phyloP scores from a whole-genome alignment of 352 stramenopile species.

The Pelagophyceae sp. region DNA sequence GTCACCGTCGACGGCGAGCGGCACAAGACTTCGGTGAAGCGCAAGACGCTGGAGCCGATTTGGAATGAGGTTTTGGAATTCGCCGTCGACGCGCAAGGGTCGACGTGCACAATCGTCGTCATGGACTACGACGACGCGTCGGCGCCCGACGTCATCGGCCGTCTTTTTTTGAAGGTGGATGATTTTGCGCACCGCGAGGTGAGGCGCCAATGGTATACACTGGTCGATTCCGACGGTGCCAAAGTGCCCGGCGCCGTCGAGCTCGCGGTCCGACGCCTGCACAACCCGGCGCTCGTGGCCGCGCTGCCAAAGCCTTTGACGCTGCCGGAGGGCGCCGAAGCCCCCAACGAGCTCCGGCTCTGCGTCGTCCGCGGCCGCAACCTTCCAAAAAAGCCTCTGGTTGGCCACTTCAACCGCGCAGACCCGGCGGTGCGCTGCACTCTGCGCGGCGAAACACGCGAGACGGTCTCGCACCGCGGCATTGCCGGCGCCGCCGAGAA shows the following conservation, averaged over 20 bases:
- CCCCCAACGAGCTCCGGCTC: not conserved
- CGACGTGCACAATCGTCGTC: not conserved
- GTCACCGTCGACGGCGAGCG: not conserved
- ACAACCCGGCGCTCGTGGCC: not conserved
- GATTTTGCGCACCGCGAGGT: not conserved
- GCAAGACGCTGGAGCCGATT: not conserved
- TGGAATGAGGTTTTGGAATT: not conserved
- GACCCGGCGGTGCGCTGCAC: not conserved
- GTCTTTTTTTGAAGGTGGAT: not conserved
- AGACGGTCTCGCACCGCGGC: not conserved
- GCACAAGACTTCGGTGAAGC: not conserved
- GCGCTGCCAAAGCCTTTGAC: not conserved
- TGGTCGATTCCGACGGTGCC: not conserved
- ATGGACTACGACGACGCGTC: not conserved
- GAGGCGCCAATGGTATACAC: not conserved
- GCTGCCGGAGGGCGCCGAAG: not conserved
- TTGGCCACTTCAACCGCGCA: too few species aligned
- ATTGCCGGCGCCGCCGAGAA: not conserved
- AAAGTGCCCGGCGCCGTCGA: not conserved
- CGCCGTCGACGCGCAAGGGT: not conserved
- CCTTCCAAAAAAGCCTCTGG: not conserved
- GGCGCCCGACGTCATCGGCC: not conserved
- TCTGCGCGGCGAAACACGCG: not conserved
- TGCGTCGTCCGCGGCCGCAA: not conserved
- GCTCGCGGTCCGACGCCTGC: not conserved